A percentile compares a stretch with the other conserved stretches of the same genome.
phyloP scores from a whole-genome alignment of 768 basidiomycete genomes.

The Crepidotus variabilis region DNA sequence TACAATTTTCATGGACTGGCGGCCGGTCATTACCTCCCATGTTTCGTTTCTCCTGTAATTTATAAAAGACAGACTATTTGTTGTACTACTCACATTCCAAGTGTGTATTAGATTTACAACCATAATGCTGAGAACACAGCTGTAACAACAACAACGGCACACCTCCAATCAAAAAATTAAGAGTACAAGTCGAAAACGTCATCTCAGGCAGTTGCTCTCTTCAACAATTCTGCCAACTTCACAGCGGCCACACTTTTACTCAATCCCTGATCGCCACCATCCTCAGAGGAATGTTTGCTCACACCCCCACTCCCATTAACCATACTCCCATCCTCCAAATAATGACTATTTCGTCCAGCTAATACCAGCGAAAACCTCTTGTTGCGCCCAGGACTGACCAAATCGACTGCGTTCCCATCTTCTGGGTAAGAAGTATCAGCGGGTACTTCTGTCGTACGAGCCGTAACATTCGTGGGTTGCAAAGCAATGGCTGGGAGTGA shows the following conservation, averaged over 20 bases:
- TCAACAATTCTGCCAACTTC: slow-evolving; percentile 52
- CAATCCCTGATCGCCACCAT: slow-evolving; percentile 19
- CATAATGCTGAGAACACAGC: too few species aligned
- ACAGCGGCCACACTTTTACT: slow-evolving; percentile 48
- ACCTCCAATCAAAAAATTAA: too few species aligned
- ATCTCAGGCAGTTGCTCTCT: slow-evolving; percentile 22
- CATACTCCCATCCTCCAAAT: slow-evolving; percentile 22
- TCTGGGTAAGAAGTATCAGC: slow-evolving; percentile 16
- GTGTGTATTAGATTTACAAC: too few species aligned
- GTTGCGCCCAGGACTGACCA: slow-evolving; percentile 2
- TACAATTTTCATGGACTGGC: too few species aligned
- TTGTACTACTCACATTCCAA: too few species aligned
- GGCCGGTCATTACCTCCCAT: too few species aligned
- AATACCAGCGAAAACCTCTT: slow-evolving; percentile 63
- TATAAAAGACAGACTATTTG: too few species aligned
- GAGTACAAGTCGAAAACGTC: too few species aligned
- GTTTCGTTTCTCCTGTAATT: too few species aligned
- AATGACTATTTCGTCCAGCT: slow-evolving; percentile 25
- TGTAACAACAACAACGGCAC: too few species aligned
- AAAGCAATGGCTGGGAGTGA: slow-evolving; percentile 75
- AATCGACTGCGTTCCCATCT: slow-evolving; percentile 12
- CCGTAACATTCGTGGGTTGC: slow-evolving; percentile 68
- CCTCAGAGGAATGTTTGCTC: slow-evolving; percentile 14
- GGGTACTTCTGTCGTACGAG: slow-evolving; percentile 40
- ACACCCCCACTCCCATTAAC: slow-evolving; percentile 30